A percentile compares a stretch with the other conserved stretches of the same genome.
Evolutionary conservation across 2,329 filamentous ascomycete genomes (phyloP).

Genomic region (Boeremia exigua): DNA sequence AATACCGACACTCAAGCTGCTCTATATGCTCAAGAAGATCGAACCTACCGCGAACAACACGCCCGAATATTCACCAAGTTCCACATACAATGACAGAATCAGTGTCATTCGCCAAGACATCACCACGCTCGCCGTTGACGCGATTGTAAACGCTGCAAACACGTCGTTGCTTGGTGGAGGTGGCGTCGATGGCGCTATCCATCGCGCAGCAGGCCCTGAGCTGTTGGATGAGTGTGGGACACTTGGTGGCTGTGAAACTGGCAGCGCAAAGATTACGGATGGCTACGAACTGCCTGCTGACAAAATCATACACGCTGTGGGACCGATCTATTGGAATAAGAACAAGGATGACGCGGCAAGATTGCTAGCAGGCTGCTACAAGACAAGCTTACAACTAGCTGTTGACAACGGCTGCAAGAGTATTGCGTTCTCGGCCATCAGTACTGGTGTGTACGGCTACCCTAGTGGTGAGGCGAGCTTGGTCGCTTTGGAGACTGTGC

Average conservation of each 20-base stretch:
- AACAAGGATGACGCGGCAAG: conserved; percentile 47
- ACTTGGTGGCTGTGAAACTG: conserved; percentile 76
- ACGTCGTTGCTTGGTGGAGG: conserved; percentile 78
- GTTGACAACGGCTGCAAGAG: conserved; percentile 69
- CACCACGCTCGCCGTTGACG: conserved; percentile 76
- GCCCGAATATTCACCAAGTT: conserved; percentile 24
- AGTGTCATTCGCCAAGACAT: conserved; percentile 78
- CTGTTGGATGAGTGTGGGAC: conserved; percentile 74
- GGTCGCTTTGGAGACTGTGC: conserved; percentile 70
- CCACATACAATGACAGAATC: conserved; percentile 68
- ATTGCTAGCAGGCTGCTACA: conserved; percentile 70
- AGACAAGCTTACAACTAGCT: conserved; percentile 73
- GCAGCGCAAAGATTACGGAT: conserved; percentile 80
- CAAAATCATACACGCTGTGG: conserved; percentile 89
- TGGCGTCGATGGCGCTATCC: conserved; percentile 82
- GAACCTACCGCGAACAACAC: conserved; percentile 25
- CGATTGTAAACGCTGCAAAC: conserved; percentile 95
- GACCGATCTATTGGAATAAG: conserved; percentile 71
- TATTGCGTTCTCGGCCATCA: conserved; percentile 83
- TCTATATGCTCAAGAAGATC: conserved; percentile 68
- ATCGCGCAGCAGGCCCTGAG: conserved; percentile 74
- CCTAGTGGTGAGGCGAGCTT: conserved; percentile 74
- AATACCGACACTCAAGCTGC: conserved; percentile 67
- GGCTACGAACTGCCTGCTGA: conserved; percentile 78
- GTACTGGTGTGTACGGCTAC: conserved; percentile 90